Conservation (phyloP, 495 filamentous ascomycete genomes). For the Lasiosphaeria miniovina region DNA sequence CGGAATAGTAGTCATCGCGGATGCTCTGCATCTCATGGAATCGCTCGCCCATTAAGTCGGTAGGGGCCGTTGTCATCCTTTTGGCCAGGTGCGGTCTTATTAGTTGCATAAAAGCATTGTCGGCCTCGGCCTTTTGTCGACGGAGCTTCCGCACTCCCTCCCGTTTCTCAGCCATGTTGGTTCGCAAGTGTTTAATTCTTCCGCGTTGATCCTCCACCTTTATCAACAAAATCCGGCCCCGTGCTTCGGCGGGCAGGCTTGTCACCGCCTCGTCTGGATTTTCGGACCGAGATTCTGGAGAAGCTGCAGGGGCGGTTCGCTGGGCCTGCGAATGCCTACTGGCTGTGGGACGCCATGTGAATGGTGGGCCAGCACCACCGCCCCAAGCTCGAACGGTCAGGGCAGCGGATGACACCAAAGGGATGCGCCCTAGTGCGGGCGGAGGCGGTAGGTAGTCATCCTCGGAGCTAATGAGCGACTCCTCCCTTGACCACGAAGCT, state of each 20-base stretch:
- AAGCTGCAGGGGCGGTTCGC: background rate
- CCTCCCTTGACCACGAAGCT: conserved; percentile 6
- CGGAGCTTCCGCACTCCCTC: conserved; percentile 19
- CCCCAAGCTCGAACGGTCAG: background rate
- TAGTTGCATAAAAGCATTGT: conserved; percentile 30
- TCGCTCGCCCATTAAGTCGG: conserved; percentile 11
- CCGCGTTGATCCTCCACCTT: conserved; percentile 20
- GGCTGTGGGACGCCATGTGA: background rate
- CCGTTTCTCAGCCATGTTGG: conserved; percentile 19
- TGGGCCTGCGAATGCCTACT: conserved; percentile 2
- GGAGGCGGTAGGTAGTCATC: conserved; percentile 5
- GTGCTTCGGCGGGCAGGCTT: conserved; percentile 1
- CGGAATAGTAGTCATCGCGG: conserved; percentile 25
- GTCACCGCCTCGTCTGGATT: conserved; percentile 9
- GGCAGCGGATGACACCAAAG: background rate
- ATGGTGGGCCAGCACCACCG: background rate
- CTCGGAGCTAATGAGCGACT: conserved; percentile 4
- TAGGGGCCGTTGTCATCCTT: conserved; percentile 5
- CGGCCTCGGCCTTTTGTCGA: conserved; percentile 17
- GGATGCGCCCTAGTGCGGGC: background rate
- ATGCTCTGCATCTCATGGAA: conserved; percentile 26
- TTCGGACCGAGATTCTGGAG: conserved; percentile 12
- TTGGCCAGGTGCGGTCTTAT: conserved; percentile 21
- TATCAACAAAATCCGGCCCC: conserved; percentile 14
- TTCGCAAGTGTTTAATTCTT: conserved; percentile 12